These are phyloP conservation scores for Plectosphaerella sp. DNA, from an alignment of 2,329 filamentous ascomycete species.

Conservation along the genomic window DNA sequence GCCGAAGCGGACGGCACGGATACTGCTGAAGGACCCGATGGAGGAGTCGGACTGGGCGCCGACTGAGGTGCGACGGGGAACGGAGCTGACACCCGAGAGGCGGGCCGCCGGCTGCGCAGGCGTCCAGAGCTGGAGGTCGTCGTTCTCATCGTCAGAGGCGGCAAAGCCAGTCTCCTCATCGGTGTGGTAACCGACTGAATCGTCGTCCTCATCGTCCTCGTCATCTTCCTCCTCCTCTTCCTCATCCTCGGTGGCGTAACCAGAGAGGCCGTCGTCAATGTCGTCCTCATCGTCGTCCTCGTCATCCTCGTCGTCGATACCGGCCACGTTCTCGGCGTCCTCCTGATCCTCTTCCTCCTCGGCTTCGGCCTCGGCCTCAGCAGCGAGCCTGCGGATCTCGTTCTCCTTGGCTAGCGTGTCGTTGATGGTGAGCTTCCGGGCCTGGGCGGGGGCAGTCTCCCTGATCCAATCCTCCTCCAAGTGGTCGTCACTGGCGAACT, in stretches of 20 bases:
- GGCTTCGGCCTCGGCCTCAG: conserved; percentile 89
- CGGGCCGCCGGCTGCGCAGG: conserved; percentile 36
- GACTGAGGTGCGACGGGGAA: conserved; percentile 32
- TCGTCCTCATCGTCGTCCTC: conserved; percentile 50
- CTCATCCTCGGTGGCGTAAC: conserved; percentile 24
- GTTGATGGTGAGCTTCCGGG: conserved; percentile 74
- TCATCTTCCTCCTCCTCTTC: conserved; percentile 39
- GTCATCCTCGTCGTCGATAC: conserved; percentile 46
- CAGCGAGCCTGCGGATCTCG: conserved; percentile 75
- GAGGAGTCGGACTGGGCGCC: conserved; percentile 56
- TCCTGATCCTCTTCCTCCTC: conserved; percentile 63
- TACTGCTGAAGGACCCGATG: conserved; percentile 39
- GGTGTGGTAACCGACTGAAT: conserved; percentile 69
- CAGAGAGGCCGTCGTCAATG: conserved; percentile 32
- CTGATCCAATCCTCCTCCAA: conserved; percentile 89
- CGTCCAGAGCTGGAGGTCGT: conserved; percentile 54
- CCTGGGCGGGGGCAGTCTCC: conserved; percentile 59
- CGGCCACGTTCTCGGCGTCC: conserved; percentile 42
- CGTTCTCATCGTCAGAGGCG: conserved; percentile 63
- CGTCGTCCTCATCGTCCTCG: conserved; percentile 46
- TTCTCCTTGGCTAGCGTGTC: conserved; percentile 91
- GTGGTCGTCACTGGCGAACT: conserved; percentile 79
- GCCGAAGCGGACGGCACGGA: conserved; percentile 22
- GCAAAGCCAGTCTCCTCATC: conserved; percentile 66
- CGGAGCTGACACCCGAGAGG: conserved; percentile 28